Evolutionary conservation across 129 eudicot genomes (phyloP), one percentile per base, ranked within the genome.

Genomic region (Pulicaria dysenterica): DNA sequence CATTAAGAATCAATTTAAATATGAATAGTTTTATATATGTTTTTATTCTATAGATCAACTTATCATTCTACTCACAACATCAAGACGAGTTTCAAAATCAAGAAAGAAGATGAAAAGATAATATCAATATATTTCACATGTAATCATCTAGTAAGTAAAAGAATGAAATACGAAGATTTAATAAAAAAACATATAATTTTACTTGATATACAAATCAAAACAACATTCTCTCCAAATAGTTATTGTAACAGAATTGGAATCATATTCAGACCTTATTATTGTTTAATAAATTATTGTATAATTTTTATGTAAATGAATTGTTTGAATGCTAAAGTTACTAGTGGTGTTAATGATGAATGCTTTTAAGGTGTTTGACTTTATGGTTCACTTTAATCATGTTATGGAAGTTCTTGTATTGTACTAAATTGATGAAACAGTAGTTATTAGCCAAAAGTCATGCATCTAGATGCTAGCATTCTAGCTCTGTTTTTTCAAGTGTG

Each of bases 301-400:
- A 58, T 10, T 58, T 13, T 36, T 59, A 11, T n/a, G 9, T 37
- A n/a, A 39, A 51, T 14, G 14, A 38, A 59, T 38, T 38, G 53
- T 44, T 58, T 0, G 46, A 68, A 68, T 50, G 67, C 53, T 24
- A 40, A 42, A 42, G 44, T 42, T 75, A 38, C 9, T 64, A 14
- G 79, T 75, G 65, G 73, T 34, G 24, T 64, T 44, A 75, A 64
- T 64, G 66, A 75, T 64, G 66, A 17, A 36, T 64, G 65, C 64
- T 64, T 75, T 63, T 75, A 42, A 43, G 73, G 79, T 75, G 66
- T 64, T 64, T 40, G 64, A 56, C 79, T 75, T 75, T 75, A 75
- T 54, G 66, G 45, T 75, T 73, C 57, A 53, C 58, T 75, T 54
- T 75, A 53, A 75, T 75, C 79, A 64, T 65, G 72, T 41, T 51